A percentile compares a stretch with the other conserved stretches of the same genome.
These are phyloP conservation scores for Nissolia schottii DNA, from an alignment of 306 rosid species.

Conservation along the genomic window DNA sequence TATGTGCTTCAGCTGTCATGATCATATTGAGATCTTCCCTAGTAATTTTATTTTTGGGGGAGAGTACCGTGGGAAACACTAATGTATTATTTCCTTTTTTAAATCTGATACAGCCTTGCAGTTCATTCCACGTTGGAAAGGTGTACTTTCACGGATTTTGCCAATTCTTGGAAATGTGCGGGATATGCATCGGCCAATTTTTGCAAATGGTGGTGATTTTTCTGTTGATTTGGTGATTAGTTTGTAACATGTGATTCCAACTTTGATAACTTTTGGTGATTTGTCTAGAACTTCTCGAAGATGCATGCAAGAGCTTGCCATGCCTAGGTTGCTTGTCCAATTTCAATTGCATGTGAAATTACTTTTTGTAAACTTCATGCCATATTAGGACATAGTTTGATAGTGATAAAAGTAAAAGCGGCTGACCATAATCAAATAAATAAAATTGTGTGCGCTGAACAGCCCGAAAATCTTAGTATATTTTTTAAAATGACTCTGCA, in stretches of 20 bases:
- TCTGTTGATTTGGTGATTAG: constrained; percentile 16
- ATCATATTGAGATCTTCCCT: not conserved
- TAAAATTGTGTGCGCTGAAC: not conserved
- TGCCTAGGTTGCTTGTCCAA: constrained; percentile 1
- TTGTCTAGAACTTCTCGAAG: constrained; percentile 25
- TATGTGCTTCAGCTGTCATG: constrained; percentile 11
- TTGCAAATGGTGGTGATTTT: constrained; percentile 74
- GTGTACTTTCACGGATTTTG: constrained; percentile 87
- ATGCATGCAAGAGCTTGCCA: not conserved
- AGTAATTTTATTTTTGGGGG: not conserved
- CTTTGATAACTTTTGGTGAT: constrained; percentile 5
- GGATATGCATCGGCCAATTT: constrained; percentile 74
- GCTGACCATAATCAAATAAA: not conserved
- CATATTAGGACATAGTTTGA: not conserved
- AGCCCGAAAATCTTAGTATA: not conserved
- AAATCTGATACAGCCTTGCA: constrained; percentile 63
- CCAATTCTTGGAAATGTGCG: constrained; percentile 96
- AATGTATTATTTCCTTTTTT: constrained; percentile 25
- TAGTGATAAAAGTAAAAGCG: not conserved
- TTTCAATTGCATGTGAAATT: constrained; percentile 15
- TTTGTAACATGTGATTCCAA: constrained; percentile 20
- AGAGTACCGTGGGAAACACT: constrained; percentile 15
- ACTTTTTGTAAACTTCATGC: not conserved
- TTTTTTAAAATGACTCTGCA: not conserved
- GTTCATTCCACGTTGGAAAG: constrained; percentile 88